Conservation (phyloP, 208 protist genomes). For the Trypanosoma theileri region DNA sequence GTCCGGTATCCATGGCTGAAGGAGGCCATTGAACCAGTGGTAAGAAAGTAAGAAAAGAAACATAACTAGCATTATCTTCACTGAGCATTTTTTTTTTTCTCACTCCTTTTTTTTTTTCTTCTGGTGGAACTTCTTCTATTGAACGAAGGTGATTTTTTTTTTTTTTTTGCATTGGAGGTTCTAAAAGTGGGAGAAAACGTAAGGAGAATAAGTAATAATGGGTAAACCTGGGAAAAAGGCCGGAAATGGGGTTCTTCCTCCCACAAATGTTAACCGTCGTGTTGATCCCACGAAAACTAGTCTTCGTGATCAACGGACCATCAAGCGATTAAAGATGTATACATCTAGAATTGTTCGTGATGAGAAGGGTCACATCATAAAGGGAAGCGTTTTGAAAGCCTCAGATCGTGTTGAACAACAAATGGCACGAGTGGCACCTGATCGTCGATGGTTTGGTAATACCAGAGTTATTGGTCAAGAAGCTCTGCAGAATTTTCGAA, state of each 20-base stretch:
- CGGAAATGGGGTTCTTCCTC: constrained; percentile 80
- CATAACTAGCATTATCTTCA: not conserved
- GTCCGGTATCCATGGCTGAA: constrained; percentile 69
- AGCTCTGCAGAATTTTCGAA: constrained; percentile 95
- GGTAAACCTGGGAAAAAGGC: constrained; percentile 91
- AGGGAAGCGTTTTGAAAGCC: constrained; percentile 86
- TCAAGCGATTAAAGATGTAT: constrained; percentile 91
- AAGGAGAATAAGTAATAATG: constrained; percentile 45
- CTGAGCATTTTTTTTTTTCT: constrained; percentile 6
- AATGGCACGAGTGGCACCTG: constrained; percentile 94
- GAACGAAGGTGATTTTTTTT: constrained; percentile 13
- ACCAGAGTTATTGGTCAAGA: constrained; percentile 96
- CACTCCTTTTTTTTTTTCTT: constrained; percentile 19
- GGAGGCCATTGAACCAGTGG: constrained; percentile 41
- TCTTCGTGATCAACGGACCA: constrained; percentile 81
- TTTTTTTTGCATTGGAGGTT: constrained; percentile 7
- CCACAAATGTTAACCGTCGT: constrained; percentile 80
- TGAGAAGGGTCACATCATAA: constrained; percentile 91
- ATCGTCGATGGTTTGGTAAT: constrained; percentile 98
- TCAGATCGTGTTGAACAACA: constrained; percentile 83
- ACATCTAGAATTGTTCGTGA: constrained; percentile 87
- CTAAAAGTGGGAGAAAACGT: not conserved
- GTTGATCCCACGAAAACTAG: constrained; percentile 82
- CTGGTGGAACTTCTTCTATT: not conserved
- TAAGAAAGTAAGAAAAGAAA: constrained; percentile 25